Evolutionary conservation across 176 grass and related monocot species (phyloP), one percentile per base, ranked within the genome.

Genomic region (Triticum timopheevii): DNA sequence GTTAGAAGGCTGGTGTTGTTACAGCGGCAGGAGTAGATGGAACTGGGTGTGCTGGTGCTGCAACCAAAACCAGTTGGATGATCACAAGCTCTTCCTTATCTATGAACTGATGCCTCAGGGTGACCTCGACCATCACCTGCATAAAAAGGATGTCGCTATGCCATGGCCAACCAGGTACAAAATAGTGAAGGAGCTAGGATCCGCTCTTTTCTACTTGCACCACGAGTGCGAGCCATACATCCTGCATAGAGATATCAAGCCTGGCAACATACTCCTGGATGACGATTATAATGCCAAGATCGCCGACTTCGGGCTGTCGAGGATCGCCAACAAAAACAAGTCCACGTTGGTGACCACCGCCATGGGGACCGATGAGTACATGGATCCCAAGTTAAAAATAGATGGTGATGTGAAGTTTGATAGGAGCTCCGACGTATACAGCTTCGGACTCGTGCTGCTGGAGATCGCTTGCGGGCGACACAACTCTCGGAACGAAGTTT

Each of bases 151-250:
- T 62, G 10, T n/a, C 22, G 20, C 23, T 22, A 5, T 62, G 22
- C 22, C 59, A 62, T 62, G 59, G 59, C 8, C 59, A 62, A n/a
- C 59, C 19, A 79, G 76, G 54, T 79, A 79, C 33, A 79, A 61
- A 38, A 61, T 79, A 39, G 54, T 62, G 76, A 61, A 61, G 52
- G 54, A 4, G 10, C 24, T 79, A 3, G 17, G 30, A 33, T 23
- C 17, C 17, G 76, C 54, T 61, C 76, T 79, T n/a, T 2, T 61
- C 13, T 79, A 44, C 10, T 10, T 44, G 2, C 40, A 79, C 54
- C 76, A 61, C 7, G 54, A 62, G 9, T 61, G 76, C 54, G 1
- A 23, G 6, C 20, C 76, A 13, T 61, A 24, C 33, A 79, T 79
- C 52, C 54, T 74, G 22, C 71, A 74, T 42, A 74, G 71, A 27